Evolutionary conservation across 2,329 filamentous ascomycete genomes (phyloP).

Genomic region (Beauveria bassiana): DNA sequence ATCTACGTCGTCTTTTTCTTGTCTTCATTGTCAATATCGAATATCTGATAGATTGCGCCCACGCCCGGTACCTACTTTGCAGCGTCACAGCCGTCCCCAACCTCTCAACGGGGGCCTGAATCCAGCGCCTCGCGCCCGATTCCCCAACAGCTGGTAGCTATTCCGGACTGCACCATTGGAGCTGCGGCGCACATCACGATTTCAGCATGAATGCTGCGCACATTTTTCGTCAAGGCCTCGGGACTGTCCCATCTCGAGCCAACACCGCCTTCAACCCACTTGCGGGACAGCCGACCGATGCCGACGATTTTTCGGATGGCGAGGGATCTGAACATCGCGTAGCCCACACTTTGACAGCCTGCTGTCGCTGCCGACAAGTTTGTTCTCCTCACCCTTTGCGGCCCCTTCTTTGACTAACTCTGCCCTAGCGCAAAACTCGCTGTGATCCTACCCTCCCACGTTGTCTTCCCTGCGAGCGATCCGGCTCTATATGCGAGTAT

Average conservation of each 20-base stretch:
- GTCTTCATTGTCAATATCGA: background rate
- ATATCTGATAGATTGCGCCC: background rate
- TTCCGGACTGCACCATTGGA: background rate
- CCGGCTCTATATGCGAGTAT: constrained; percentile 88
- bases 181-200: background rate
- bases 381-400: constrained; percentile 19
- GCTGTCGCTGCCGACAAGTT: constrained; percentile 73
- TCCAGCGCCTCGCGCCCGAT: background rate
- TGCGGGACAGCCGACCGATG: constrained; percentile 23
- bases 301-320: constrained; percentile 38
- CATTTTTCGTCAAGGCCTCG: constrained; percentile 52
- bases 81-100: background rate
- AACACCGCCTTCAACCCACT: constrained; percentile 24
- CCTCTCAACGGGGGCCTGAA: background rate
- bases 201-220: constrained; percentile 48
- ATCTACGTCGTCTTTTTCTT: no score
- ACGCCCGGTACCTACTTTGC: background rate
- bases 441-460: constrained; percentile 89
- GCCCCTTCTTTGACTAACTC: background rate
- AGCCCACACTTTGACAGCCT: constrained; percentile 72
- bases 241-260: constrained; percentile 33
- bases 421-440: constrained; percentile 75
- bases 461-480: constrained; percentile 87
- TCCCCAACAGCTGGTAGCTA: background rate
- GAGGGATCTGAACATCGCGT: constrained; percentile 53